Percentiles rank a stretch among this genome's conserved stretches.
Conservation (phyloP, 2,329 filamentous ascomycete species). For the Verticillium isaacii region DNA sequence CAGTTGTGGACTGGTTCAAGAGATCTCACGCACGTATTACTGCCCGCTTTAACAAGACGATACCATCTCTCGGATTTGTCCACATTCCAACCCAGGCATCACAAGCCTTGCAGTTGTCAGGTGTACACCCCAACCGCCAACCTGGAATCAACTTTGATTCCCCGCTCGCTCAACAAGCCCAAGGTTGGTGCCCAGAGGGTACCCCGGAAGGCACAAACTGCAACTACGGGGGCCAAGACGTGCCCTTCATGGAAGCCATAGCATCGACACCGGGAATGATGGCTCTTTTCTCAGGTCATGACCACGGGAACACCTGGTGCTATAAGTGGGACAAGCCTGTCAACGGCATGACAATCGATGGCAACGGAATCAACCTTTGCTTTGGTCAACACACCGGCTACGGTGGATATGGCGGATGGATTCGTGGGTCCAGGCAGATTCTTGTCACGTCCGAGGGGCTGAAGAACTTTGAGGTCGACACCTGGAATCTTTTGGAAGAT, state of each 20-base stretch:
- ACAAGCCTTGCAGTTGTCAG: slow-evolving; percentile 17
- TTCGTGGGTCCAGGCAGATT: slow-evolving; percentile 55
- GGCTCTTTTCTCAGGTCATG: slow-evolving; percentile 54
- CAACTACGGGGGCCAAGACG: slow-evolving; percentile 37
- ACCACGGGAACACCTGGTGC: slow-evolving; percentile 53
- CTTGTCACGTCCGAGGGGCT: slow-evolving; percentile 38
- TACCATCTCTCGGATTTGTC: slow-evolving; percentile 44
- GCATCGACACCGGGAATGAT: slow-evolving; percentile 42
- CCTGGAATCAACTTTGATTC: slow-evolving; percentile 29
- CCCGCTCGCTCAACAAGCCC: slow-evolving; percentile 22
- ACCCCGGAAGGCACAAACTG: slow-evolving; percentile 16
- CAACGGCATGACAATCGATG: slow-evolving; percentile 15
- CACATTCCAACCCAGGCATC: slow-evolving; percentile 38
- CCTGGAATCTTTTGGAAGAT: slow-evolving; percentile 57
- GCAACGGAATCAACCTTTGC: slow-evolving; percentile 40
- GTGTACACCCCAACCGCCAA: slow-evolving; percentile 19
- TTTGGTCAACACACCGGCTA: slow-evolving; percentile 66
- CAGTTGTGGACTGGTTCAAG: slow-evolving; percentile 39
- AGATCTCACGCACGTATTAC: slow-evolving; percentile 26
- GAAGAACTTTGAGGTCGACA: slow-evolving; percentile 38
- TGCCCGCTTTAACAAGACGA: slow-evolving; percentile 19
- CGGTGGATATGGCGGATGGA: slow-evolving; percentile 63
- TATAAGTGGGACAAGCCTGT: slow-evolving; percentile 26
- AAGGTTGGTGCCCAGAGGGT: slow-evolving; percentile 25
- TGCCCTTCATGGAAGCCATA: slow-evolving; percentile 53